These are phyloP conservation scores for Incumbomyces delicatus DNA, from an alignment of 2,329 filamentous ascomycete species.

Conservation along the genomic window DNA sequence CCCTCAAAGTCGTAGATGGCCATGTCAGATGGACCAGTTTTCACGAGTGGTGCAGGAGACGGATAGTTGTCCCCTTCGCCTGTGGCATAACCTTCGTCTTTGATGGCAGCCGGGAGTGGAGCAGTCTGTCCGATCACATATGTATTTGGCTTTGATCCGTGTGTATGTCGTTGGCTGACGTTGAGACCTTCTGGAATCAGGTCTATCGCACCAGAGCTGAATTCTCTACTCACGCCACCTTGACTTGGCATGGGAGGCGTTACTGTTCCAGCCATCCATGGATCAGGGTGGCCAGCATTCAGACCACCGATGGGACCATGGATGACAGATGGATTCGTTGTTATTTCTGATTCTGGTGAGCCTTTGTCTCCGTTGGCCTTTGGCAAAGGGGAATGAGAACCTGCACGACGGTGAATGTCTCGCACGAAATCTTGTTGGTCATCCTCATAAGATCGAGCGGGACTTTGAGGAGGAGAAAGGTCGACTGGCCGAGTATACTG, in stretches of 20 bases:
- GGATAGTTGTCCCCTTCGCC: slow-evolving; percentile 44
- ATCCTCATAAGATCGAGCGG: slow-evolving; percentile 37
- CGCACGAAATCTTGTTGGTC: slow-evolving; percentile 25
- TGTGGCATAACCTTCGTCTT: slow-evolving; percentile 89
- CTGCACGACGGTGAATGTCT: background rate
- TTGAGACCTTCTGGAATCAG: slow-evolving; percentile 21
- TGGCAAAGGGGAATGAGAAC: background rate
- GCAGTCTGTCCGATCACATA: slow-evolving; percentile 29
- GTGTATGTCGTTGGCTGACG: slow-evolving; percentile 30
- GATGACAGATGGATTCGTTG: slow-evolving; percentile 76
- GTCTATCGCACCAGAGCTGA: slow-evolving; percentile 36
- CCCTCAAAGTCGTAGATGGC: slow-evolving; percentile 1
- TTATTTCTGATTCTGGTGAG: slow-evolving; percentile 50
- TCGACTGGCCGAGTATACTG: slow-evolving; percentile 29
- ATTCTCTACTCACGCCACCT: slow-evolving; percentile 28
- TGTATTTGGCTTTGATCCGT: slow-evolving; percentile 23
- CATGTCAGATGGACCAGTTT: background rate
- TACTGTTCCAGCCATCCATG: slow-evolving; percentile 49
- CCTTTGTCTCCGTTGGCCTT: slow-evolving; percentile 5
- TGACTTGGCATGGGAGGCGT: slow-evolving; percentile 28
- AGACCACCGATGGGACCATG: slow-evolving; percentile 59
- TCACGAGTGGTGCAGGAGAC: slow-evolving; percentile 13
- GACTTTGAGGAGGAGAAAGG: slow-evolving; percentile 46
- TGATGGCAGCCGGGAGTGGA: slow-evolving; percentile 51
- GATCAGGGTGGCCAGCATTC: slow-evolving; percentile 38